Percentiles rank a stretch among this genome's conserved stretches.
phyloP scores from a whole-genome alignment of 208 protist species.

The Leishmania gerbilli region DNA sequence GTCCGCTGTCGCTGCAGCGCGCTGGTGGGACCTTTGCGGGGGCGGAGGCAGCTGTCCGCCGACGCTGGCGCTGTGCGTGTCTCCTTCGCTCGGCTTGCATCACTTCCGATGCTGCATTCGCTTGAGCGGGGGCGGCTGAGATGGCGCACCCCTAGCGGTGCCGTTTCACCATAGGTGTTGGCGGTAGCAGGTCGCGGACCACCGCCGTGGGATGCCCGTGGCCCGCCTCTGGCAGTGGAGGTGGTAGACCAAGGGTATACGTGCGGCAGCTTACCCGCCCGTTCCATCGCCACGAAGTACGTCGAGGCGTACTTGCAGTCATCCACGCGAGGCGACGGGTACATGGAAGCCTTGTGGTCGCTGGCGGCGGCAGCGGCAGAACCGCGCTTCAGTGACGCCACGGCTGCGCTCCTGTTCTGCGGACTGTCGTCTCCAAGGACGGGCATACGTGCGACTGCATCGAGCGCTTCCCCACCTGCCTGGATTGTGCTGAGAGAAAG shows the following conservation, averaged over 20 bases:
- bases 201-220: background rate
- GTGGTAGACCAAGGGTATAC: background rate
- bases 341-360: background rate
- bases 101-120: background rate
- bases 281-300: conserved; percentile 29
- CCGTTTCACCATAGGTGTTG: background rate
- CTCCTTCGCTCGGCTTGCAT: background rate
- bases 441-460: conserved; percentile 27
- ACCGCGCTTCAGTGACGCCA: background rate
- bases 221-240: background rate
- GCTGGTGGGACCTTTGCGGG: background rate
- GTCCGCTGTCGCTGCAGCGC: conserved; percentile 1
- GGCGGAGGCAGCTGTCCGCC: background rate
- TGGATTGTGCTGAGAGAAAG: conserved; percentile 16
- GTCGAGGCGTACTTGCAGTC: conserved; percentile 26
- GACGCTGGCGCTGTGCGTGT: background rate
- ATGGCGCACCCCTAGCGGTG: background rate
- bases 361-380: background rate
- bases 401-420: background rate
- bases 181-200: background rate
- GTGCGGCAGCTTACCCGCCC: background rate
- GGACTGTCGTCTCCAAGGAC: conserved; percentile 12
- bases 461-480: background rate
- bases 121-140: background rate
- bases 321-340: background rate